Percentiles rank a stretch among this genome's conserved stretches.
Evolutionary conservation across 1,284 basidiomycete genomes (phyloP).

Genomic region (Ceratobasidium theobromae): DNA sequence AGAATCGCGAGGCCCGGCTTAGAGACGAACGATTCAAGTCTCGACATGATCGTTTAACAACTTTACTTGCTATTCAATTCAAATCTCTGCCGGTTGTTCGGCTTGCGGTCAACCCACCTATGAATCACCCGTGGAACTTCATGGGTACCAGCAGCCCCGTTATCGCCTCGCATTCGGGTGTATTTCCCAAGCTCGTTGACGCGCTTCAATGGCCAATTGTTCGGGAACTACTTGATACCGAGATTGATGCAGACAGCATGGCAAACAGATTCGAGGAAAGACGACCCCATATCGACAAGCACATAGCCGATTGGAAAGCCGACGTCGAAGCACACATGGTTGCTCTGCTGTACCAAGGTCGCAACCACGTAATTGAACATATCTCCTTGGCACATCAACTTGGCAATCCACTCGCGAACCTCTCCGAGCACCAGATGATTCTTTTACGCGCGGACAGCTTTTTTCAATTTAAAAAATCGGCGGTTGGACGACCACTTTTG

Average conservation of each 20-base stretch:
- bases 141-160: not conserved
- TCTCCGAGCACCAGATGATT: not conserved
- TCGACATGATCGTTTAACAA: not conserved
- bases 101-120: not conserved
- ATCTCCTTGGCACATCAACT: not conserved
- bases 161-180: not conserved
- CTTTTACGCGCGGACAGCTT: slow-evolving; percentile 18
- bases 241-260: not conserved
- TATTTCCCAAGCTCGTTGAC: slow-evolving; percentile 10
- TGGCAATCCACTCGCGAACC: not conserved
- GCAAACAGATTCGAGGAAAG: not conserved
- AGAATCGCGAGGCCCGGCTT: slow-evolving; percentile 10
- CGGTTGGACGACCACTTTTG: not conserved
- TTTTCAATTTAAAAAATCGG: not conserved
- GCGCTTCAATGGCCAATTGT: slow-evolving; percentile 4
- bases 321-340: not conserved
- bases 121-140: not conserved
- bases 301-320: not conserved
- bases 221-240: not conserved
- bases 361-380: not conserved
- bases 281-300: not conserved
- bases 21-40: not conserved
- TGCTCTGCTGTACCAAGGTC: not conserved
- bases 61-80: not conserved
- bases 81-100: not conserved